These are phyloP conservation scores for Fusarium odoratissimum DNA, from an alignment of 2,329 filamentous ascomycete species.

Conservation along the genomic window DNA sequence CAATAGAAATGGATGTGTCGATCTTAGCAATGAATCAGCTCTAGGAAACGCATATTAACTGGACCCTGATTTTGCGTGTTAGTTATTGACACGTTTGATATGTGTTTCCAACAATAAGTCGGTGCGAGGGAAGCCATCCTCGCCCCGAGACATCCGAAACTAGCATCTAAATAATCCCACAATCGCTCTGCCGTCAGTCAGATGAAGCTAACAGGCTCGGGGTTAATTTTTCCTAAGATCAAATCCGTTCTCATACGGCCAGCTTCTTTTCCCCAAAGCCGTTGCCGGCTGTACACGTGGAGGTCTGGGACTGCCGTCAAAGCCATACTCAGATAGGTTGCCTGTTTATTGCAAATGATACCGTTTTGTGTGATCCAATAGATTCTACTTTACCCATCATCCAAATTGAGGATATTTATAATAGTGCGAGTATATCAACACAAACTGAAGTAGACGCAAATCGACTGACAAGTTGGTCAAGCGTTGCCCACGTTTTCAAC, in stretches of 20 bases:
- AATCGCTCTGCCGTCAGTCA: not conserved
- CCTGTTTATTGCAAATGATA: not conserved
- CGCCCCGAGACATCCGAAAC: conserved; percentile 28
- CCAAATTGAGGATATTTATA: not conserved
- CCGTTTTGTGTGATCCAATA: not conserved
- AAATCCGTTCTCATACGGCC: conserved; percentile 19
- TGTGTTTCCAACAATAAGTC: not conserved
- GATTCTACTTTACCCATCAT: not conserved
- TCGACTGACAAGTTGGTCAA: not conserved
- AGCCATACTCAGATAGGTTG: conserved; percentile 4
- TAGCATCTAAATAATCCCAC: not conserved
- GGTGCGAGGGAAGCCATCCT: not conserved
- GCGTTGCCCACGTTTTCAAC: not conserved
- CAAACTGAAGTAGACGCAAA: not conserved
- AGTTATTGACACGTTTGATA: not conserved
- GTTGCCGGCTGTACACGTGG: conserved; percentile 24
- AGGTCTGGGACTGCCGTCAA: conserved; percentile 18
- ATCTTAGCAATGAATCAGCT: conserved; percentile 6
- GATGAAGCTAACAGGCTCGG: conserved; percentile 6
- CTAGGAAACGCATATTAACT: not conserved
- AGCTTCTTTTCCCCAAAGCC: not conserved
- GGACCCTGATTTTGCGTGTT: not conserved
- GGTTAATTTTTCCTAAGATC: conserved; percentile 4
- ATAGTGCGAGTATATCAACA: not conserved
- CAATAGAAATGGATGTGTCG: conserved; percentile 3